Evolutionary conservation across 148 eudicot genomes (phyloP).

Genomic region (Rhododendron kiyosumense): DNA sequence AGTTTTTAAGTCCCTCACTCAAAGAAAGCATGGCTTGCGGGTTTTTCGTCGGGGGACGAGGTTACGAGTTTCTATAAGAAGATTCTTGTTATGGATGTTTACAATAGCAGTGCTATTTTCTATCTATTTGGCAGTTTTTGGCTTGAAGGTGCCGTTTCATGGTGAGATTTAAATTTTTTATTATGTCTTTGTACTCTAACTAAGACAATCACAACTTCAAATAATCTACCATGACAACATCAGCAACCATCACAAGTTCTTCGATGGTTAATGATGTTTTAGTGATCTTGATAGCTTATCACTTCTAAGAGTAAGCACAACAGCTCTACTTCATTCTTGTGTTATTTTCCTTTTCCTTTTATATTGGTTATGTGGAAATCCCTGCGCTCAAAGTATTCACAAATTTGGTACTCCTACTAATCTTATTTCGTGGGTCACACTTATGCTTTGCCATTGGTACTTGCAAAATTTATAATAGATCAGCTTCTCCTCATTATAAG

Average conservation of each 20-base stretch:
- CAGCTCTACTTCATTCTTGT: background rate
- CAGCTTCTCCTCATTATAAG: background rate
- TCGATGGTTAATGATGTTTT: background rate
- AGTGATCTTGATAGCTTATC: background rate
- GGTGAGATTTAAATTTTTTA: slow-evolving; percentile 37
- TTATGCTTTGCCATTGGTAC: background rate
- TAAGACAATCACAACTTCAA: background rate
- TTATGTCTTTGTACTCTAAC: background rate
- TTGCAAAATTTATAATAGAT: background rate
- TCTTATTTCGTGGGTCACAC: background rate
- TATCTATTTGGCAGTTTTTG: slow-evolving; percentile 44
- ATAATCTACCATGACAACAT: background rate
- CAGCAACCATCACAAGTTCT: background rate
- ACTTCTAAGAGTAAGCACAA: background rate
- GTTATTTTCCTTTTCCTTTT: background rate
- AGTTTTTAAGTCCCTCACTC: slow-evolving; percentile 31
- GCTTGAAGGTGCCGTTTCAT: slow-evolving; percentile 52
- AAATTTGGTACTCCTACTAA: background rate
- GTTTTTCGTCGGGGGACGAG: slow-evolving; percentile 47
- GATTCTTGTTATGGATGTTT: slow-evolving; percentile 51
- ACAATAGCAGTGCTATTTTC: slow-evolving; percentile 47
- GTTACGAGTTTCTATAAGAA: slow-evolving; percentile 41
- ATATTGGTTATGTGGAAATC: background rate
- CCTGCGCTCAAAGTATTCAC: background rate
- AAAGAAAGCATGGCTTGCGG: slow-evolving; percentile 37